phyloP scores from a whole-genome alignment of 176 grass and related monocot genomes.

The Zea luxurians region DNA sequence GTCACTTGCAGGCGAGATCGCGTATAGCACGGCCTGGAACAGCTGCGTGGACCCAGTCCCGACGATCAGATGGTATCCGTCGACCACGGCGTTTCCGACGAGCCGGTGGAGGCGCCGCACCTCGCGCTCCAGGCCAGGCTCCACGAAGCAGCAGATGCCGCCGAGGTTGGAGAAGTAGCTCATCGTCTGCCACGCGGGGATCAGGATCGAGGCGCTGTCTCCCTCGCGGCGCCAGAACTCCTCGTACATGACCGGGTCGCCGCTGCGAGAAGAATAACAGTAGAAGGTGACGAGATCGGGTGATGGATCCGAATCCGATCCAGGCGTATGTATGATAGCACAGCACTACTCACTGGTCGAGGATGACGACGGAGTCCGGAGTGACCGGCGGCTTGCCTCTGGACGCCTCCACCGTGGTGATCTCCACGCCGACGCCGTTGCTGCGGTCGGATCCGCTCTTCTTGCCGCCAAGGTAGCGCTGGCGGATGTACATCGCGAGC shows the following conservation, averaged over 20 bases:
- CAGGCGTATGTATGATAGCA: too few species aligned
- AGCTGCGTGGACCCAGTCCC: constrained; percentile 82
- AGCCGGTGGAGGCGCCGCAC: constrained; percentile 64
- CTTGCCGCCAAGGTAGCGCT: not conserved
- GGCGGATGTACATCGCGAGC: constrained; percentile 26
- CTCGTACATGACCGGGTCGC: constrained; percentile 67
- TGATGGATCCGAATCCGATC: not conserved
- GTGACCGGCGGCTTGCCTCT: constrained; percentile 24
- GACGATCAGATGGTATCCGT: constrained; percentile 51
- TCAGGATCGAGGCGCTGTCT: constrained; percentile 41
- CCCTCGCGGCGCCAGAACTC: constrained; percentile 57
- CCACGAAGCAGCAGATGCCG: constrained; percentile 69
- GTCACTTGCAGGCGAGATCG: constrained; percentile 34
- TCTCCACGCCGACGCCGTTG: not conserved
- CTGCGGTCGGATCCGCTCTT: not conserved
- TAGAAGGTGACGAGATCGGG: too few species aligned
- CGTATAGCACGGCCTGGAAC: constrained; percentile 69
- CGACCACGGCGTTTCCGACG: constrained; percentile 52
- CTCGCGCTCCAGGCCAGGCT: constrained; percentile 52
- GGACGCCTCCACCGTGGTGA: not conserved
- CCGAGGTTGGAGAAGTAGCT: constrained; percentile 65
- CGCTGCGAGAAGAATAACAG: constrained; percentile 33
- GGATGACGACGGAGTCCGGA: constrained; percentile 40
- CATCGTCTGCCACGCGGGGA: constrained; percentile 59
- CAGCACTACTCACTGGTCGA: constrained; percentile 54